phyloP scores from a whole-genome alignment of 2,329 filamentous ascomycete genomes.

The Hypomyces perniciosus region DNA sequence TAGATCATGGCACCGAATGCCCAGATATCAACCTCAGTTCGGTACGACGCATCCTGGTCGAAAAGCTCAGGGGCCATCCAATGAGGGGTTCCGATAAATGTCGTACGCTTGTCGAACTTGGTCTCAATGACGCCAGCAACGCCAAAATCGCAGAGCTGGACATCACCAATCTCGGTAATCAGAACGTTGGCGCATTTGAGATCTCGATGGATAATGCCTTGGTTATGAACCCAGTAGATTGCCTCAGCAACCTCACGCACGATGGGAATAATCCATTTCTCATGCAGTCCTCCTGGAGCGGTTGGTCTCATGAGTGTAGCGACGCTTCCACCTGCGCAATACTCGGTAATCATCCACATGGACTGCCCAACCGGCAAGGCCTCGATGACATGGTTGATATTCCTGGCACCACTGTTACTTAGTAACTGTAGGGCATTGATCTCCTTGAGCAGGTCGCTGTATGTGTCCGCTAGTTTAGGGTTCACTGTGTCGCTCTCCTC shows the following conservation, averaged over 20 bases:
- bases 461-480: conserved; percentile 59
- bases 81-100: conserved; percentile 75
- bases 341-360: conserved; percentile 85
- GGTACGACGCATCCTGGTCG: conserved; percentile 57
- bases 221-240: conserved; percentile 60
- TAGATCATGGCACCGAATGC: conserved; percentile 76
- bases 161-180: conserved; percentile 67
- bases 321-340: conserved; percentile 79
- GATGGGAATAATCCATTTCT: conserved; percentile 65
- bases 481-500: conserved; percentile 67
- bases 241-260: conserved; percentile 61
- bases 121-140: conserved; percentile 73
- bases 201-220: conserved; percentile 65
- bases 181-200: conserved; percentile 76
- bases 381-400: conserved; percentile 77
- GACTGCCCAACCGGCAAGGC: conserved; percentile 70
- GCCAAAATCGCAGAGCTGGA: conserved; percentile 81
- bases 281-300: conserved; percentile 56
- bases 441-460: conserved; percentile 64
- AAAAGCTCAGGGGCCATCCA: conserved; percentile 84
- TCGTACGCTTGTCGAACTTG: conserved; percentile 69
- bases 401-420: conserved; percentile 66
- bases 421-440: conserved; percentile 65
- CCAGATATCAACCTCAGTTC: conserved; percentile 75
- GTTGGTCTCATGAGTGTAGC: conserved; percentile 66